Evolutionary conservation across 352 stramenopile genomes (phyloP).

Genomic region (Pythium grandisporangium): DNA sequence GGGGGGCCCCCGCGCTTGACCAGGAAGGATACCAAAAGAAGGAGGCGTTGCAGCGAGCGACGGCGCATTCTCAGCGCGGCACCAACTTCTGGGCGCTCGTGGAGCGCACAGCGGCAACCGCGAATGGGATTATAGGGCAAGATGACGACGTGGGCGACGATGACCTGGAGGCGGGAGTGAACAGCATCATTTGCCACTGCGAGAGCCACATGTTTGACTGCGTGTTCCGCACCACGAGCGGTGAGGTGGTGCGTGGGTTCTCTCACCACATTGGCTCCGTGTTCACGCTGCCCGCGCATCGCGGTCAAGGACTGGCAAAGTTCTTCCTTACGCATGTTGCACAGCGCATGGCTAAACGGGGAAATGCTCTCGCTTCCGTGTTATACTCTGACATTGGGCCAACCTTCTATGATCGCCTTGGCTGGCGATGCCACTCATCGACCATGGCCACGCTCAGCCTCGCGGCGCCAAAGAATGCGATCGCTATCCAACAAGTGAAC

Average conservation of each 20-base stretch:
- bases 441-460: constrained; percentile 25
- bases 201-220: constrained; percentile 55
- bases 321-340: constrained; percentile 35
- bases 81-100: constrained; percentile 69
- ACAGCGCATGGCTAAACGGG: constrained; percentile 16
- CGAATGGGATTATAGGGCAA: background rate
- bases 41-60: constrained; percentile 29
- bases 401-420: constrained; percentile 49
- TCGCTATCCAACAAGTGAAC: background rate
- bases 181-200: constrained; percentile 36
- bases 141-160: constrained; percentile 13
- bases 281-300: constrained; percentile 43
- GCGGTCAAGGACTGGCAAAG: constrained; percentile 31
- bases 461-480: background rate
- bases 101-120: constrained; percentile 6
- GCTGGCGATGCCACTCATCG: constrained; percentile 43
- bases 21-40: constrained; percentile 34
- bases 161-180: constrained; percentile 10
- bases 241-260: constrained; percentile 28
- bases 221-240: constrained; percentile 16
- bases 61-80: constrained; percentile 28
- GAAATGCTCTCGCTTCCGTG: constrained; percentile 25
- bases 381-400: constrained; percentile 65
- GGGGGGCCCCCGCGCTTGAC: constrained; percentile 8
- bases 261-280: constrained; percentile 60